Evolutionary conservation across 768 basidiomycete genomes (phyloP), one percentile per base, ranked within the genome.

Genomic region (Mycena vitilis): DNA sequence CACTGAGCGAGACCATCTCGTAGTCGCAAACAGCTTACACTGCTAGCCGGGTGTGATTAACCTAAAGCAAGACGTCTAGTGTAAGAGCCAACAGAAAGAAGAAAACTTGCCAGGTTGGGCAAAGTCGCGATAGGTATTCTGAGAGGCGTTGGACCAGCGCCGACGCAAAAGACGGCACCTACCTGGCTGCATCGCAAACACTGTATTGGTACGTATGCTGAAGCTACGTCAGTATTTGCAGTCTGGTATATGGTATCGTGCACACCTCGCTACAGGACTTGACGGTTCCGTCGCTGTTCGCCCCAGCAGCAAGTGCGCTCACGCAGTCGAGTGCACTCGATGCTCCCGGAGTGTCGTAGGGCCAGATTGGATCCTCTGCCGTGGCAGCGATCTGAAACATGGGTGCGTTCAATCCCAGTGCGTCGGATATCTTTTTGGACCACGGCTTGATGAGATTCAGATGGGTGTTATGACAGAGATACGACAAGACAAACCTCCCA

Each of bases 151-250:
- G 11, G 42, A 8, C 25, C 16, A 7, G 25, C 18, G 30, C 23
- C 15, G 30, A 16, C 25, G 51, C 7, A 53, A 34, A 30, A 6
- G 7, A 36, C n/a, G 48, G 44, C 20, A 59, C 58, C 12, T 36
- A 9, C 58, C 58, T 81, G 0, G 78, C 77, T 23, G 82, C 79
- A 73, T 84, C 83, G 60, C 83, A 84, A 48, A 83, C 85, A 66
- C 82, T 85, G 69, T 87, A 87, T 63, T 87, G 85, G 69, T 87
- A 86, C 2, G 85, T 85, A 63, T 86, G 86, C 73, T 60, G 30
- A 30, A 23, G 22, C 2, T 20, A 49, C 42, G 9, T 64, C 12
- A 59, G 25, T 3, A 6, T 37, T n/a, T 30, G 34, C 8, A 15
- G 23, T 40, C n/a, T 59, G 16, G 8, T n/a, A 40, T 36, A 51